A percentile compares a stretch with the other conserved stretches of the same genome.
These are phyloP conservation scores for Phytophthora sansomeana DNA, from an alignment of 352 stramenopile species.

Conservation along the genomic window DNA sequence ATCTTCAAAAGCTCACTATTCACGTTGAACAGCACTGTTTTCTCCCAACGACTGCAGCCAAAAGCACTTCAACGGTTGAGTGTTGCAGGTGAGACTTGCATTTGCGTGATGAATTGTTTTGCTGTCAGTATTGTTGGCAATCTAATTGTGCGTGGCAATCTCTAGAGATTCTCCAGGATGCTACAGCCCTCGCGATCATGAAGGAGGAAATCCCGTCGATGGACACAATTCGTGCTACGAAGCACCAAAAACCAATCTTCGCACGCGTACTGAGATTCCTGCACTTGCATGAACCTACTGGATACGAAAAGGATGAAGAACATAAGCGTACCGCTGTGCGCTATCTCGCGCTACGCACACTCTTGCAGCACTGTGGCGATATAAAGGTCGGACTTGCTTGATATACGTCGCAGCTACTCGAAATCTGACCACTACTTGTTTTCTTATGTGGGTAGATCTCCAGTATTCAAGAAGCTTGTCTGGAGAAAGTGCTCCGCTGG, in stretches of 20 bases:
- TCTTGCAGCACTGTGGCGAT: slow-evolving; percentile 62
- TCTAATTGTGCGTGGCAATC: background rate
- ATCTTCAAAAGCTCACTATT: background rate
- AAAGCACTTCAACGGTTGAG: slow-evolving; percentile 55
- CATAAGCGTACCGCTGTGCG: slow-evolving; percentile 62
- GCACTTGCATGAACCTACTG: slow-evolving; percentile 62
- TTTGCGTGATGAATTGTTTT: background rate
- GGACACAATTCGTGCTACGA: slow-evolving; percentile 45
- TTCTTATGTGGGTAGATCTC: slow-evolving; percentile 40
- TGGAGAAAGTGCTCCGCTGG: slow-evolving; percentile 63
- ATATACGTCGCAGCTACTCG: background rate
- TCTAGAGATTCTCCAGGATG: slow-evolving; percentile 67
- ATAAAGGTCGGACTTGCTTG: slow-evolving; percentile 45
- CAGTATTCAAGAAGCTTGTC: slow-evolving; percentile 52
- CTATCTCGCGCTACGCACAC: slow-evolving; percentile 59
- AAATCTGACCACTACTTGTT: background rate
- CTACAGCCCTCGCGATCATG: slow-evolving; percentile 35
- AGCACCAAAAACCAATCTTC: slow-evolving; percentile 52
- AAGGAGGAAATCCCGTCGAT: slow-evolving; percentile 37
- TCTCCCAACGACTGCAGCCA: slow-evolving; percentile 53
- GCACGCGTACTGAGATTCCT: slow-evolving; percentile 63
- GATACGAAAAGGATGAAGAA: slow-evolving; percentile 57
- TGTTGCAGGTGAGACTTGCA: slow-evolving; percentile 42
- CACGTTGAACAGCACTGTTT: slow-evolving; percentile 38
- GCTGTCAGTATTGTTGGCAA: background rate